Conservation (phyloP, 2,329 filamentous ascomycete genomes). For the Penicillium sp. region DNA sequence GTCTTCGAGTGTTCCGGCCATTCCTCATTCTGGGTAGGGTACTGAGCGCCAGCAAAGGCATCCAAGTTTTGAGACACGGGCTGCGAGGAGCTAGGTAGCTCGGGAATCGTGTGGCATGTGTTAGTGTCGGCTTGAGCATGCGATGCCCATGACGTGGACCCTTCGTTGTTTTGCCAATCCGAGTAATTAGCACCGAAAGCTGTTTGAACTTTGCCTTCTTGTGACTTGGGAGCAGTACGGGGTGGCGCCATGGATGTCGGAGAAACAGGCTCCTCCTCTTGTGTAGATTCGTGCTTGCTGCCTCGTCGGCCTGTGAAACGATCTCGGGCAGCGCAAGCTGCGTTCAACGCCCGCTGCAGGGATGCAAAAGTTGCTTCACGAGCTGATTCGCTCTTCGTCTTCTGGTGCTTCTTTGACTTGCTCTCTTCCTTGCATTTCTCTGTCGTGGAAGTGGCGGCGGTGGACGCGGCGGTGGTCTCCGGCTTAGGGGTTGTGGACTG, state of each 20-base stretch:
- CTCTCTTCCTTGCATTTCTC: conserved; percentile 22
- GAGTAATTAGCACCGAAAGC: conserved; percentile 27
- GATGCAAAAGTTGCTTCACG: conserved; percentile 48
- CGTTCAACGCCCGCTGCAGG: conserved; percentile 47
- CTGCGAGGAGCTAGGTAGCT: conserved; percentile 18
- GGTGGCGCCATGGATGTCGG: conserved; percentile 31
- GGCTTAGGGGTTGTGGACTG: conserved; percentile 32
- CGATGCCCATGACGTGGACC: conserved; percentile 32
- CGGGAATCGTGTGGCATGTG: conserved; percentile 22
- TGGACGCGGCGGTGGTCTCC: conserved; percentile 20
- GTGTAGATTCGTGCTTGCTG: conserved; percentile 20
- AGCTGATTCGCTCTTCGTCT: conserved; percentile 41
- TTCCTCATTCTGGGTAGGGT: conserved; percentile 24
- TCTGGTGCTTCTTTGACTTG: conserved; percentile 38
- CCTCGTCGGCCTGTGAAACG: conserved; percentile 29
- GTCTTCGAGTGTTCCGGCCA: conserved; percentile 32
- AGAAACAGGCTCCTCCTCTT: conserved; percentile 33
- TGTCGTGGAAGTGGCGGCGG: conserved; percentile 19
- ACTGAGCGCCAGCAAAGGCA: conserved; percentile 20
- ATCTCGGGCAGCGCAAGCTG: conserved; percentile 43
- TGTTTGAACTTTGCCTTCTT: conserved; percentile 18
- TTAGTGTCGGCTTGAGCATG: conserved; percentile 25
- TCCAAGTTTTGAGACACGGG: conserved; percentile 19
- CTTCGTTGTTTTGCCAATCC: conserved; percentile 34
- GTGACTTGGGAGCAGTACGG: conserved; percentile 13